These are phyloP conservation scores for Nakataea oryzae DNA, from an alignment of 2,329 filamentous ascomycete genomes.

Conservation along the genomic window DNA sequence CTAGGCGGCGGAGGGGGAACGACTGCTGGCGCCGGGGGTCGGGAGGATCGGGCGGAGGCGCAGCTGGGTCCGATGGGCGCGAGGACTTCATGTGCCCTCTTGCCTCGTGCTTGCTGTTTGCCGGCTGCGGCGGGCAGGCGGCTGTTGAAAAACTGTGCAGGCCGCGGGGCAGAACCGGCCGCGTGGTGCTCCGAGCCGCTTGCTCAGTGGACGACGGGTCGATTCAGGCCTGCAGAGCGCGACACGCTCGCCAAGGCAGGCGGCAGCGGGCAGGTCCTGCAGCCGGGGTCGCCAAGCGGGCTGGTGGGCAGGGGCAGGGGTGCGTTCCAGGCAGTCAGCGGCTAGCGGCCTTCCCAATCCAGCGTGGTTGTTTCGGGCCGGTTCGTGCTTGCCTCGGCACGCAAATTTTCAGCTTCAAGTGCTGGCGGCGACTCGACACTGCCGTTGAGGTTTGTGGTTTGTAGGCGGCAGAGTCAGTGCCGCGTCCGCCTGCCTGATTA, in stretches of 20 bases:
- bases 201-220: background rate
- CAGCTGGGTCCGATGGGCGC: constrained; percentile 1
- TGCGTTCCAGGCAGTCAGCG: background rate
- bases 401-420: too few species aligned
- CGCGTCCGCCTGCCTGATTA: too few species aligned
- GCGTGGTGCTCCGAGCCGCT: too few species aligned
- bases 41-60: constrained; percentile 6
- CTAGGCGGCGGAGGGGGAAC: constrained; percentile 9
- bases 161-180: too few species aligned
- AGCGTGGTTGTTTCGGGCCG: too few species aligned
- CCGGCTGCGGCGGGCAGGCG: background rate
- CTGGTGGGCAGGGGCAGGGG: background rate
- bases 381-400: too few species aligned
- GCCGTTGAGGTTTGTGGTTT: too few species aligned
- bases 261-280: too few species aligned
- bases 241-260: background rate
- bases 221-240: background rate
- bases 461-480: too few species aligned
- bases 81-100: background rate
- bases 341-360: too few species aligned
- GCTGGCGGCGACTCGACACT: too few species aligned
- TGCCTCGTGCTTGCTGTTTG: background rate
- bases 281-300: background rate
- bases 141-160: background rate
- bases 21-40: constrained; percentile 4